Conservation (phyloP, 305 asterid genomes). For the Fraxinus angustifolia region DNA sequence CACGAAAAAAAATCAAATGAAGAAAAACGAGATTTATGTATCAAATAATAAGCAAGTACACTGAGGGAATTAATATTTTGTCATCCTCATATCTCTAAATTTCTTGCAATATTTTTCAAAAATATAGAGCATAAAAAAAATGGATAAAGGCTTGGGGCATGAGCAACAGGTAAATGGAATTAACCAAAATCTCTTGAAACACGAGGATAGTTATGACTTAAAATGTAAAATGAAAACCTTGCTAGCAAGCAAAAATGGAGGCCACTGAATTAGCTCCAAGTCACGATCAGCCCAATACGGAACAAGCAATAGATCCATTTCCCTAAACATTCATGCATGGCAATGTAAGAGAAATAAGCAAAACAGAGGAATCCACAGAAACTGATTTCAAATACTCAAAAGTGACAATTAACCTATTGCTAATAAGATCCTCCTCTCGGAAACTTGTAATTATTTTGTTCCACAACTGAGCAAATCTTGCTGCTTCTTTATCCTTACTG, state of each 20-base stretch:
- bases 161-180: slow-evolving; percentile 14
- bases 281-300: slow-evolving; percentile 99
- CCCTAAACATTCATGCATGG: slow-evolving; percentile 53
- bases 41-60: slow-evolving; percentile 8
- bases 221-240: slow-evolving; percentile 51
- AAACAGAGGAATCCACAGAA: slow-evolving; percentile 12
- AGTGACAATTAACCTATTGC: slow-evolving; percentile 61
- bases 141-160: slow-evolving; percentile 4
- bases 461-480: slow-evolving; percentile 99
- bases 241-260: slow-evolving; percentile 99
- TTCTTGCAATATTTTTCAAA: neutral
- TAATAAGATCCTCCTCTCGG: slow-evolving; percentile 97
- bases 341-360: slow-evolving; percentile 13
- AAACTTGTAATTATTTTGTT: slow-evolving; percentile 92
- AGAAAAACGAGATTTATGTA: neutral
- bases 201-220: slow-evolving; percentile 7
- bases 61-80: neutral
- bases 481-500: slow-evolving; percentile 82
- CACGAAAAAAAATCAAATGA: neutral
- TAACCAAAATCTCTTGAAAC: slow-evolving; percentile 15
- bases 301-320: slow-evolving; percentile 96
- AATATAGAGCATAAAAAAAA: neutral
- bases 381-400: slow-evolving; percentile 11
- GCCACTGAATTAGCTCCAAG: slow-evolving; percentile 93
- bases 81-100: slow-evolving; percentile 6